These are phyloP conservation scores for Nemania diffusa DNA, from an alignment of 2,329 filamentous ascomycete species.

Conservation along the genomic window DNA sequence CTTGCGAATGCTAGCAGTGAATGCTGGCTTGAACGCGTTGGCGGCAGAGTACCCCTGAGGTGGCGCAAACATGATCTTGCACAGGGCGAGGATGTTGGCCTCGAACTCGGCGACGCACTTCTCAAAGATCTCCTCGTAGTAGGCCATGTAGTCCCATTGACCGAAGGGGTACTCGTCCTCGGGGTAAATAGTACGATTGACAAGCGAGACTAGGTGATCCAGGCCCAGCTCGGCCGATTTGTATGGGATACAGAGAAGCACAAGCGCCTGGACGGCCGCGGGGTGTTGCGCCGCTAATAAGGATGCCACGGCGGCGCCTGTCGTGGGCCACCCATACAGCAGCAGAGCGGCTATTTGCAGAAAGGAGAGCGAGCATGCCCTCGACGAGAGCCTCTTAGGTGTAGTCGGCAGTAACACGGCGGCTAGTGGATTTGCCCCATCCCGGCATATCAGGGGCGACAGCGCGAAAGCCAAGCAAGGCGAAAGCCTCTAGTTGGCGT, in stretches of 20 bases:
- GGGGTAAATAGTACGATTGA: background rate
- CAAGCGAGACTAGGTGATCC: background rate
- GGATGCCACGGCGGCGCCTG: background rate
- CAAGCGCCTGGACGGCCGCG: background rate
- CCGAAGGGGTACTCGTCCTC: background rate
- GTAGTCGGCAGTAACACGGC: background rate
- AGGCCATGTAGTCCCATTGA: background rate
- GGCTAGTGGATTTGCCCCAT: background rate
- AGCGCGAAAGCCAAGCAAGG: background rate
- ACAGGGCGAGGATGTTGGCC: background rate
- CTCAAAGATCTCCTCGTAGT: background rate
- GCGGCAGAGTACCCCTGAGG: background rate
- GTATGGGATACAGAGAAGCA: background rate
- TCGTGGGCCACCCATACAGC: background rate
- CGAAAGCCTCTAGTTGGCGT: background rate
- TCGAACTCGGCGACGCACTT: background rate
- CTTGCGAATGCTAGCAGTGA: background rate
- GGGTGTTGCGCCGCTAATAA: background rate
- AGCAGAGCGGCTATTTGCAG: background rate
- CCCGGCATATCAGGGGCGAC: background rate
- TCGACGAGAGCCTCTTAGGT: background rate
- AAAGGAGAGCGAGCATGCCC: background rate
- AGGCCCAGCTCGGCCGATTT: background rate
- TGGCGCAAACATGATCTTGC: background rate
- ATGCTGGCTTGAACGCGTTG: too few relatives aligned